These are phyloP conservation scores for Metschnikowia gruessii DNA, from an alignment of 805 yeast species.

Conservation along the genomic window DNA sequence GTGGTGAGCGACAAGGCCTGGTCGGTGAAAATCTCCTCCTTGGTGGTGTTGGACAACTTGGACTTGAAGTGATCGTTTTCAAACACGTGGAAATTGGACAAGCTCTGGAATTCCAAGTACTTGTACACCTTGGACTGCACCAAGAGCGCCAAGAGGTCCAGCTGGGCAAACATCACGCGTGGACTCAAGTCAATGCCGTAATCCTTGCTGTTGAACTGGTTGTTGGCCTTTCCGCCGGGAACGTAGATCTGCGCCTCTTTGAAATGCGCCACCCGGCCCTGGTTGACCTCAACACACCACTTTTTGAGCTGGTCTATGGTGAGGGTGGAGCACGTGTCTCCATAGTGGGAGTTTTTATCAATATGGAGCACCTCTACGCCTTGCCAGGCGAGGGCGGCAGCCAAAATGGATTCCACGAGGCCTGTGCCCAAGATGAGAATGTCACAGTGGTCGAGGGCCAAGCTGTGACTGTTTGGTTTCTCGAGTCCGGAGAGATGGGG, in stretches of 20 bases:
- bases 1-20: slow-evolving; percentile 70
- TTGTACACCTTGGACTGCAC: slow-evolving; percentile 84
- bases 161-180: slow-evolving; percentile 80
- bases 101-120: slow-evolving; percentile 87
- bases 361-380: slow-evolving; percentile 94
- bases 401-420: slow-evolving; percentile 77
- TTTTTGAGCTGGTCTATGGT: slow-evolving; percentile 80
- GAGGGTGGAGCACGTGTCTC: slow-evolving; percentile 82
- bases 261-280: slow-evolving; percentile 43
- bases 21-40: slow-evolving; percentile 91
- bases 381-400: slow-evolving; percentile 96
- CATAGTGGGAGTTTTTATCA: slow-evolving; percentile 81
- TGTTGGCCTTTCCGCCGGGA: slow-evolving; percentile 53
- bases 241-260: slow-evolving; percentile 77
- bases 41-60: slow-evolving; percentile 72
- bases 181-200: slow-evolving; percentile 90
- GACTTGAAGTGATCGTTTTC: slow-evolving; percentile 84
- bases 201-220: slow-evolving; percentile 57
- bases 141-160: slow-evolving; percentile 77
- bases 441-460: slow-evolving; percentile 68
- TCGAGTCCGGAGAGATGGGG: slow-evolving; percentile 79
- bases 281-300: slow-evolving; percentile 77
- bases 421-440: slow-evolving; percentile 94
- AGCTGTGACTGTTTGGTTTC: slow-evolving; percentile 61
- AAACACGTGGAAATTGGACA: slow-evolving; percentile 87